These are phyloP conservation scores for Primulina tabacum DNA, from an alignment of 257 asterid genomes.

Conservation along the genomic window DNA sequence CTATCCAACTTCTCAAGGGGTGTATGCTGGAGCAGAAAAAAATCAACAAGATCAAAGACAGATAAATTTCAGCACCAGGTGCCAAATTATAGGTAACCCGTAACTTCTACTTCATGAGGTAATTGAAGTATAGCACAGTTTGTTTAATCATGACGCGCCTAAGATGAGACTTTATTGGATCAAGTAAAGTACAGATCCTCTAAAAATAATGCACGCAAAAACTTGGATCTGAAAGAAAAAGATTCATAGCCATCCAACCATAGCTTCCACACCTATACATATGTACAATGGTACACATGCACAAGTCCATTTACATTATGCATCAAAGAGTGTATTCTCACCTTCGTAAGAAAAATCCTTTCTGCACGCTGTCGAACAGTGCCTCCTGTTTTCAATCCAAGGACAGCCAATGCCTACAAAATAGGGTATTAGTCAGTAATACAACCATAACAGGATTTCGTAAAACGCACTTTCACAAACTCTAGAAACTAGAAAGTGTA, in stretches of 20 bases:
- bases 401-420: slow-evolving; percentile 72
- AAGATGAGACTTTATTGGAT: neutral
- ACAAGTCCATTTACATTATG: neutral
- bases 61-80: slow-evolving; percentile 4
- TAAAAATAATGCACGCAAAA: neutral
- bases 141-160: slow-evolving; percentile 13
- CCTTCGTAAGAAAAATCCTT: slow-evolving; percentile 91
- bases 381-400: slow-evolving; percentile 94
- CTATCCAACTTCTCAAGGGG: slow-evolving; percentile 78
- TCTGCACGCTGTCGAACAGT: slow-evolving; percentile 91
- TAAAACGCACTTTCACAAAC: slow-evolving; percentile 1
- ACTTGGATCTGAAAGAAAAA: neutral
- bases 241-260: neutral
- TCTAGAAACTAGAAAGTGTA: slow-evolving; percentile 13
- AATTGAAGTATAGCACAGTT: neutral
- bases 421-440: slow-evolving; percentile 21
- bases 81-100: slow-evolving; percentile 1
- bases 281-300: neutral
- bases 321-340: slow-evolving; percentile 24
- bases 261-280: neutral
- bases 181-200: neutral
- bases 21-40: slow-evolving; percentile 50
- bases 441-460: slow-evolving; percentile 19
- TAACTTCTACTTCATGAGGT: neutral
- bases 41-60: slow-evolving; percentile 21